Evolutionary conservation across 176 grass and related monocot genomes (phyloP), one percentile per base, ranked within the genome.

Genomic region (Stipa capillata): DNA sequence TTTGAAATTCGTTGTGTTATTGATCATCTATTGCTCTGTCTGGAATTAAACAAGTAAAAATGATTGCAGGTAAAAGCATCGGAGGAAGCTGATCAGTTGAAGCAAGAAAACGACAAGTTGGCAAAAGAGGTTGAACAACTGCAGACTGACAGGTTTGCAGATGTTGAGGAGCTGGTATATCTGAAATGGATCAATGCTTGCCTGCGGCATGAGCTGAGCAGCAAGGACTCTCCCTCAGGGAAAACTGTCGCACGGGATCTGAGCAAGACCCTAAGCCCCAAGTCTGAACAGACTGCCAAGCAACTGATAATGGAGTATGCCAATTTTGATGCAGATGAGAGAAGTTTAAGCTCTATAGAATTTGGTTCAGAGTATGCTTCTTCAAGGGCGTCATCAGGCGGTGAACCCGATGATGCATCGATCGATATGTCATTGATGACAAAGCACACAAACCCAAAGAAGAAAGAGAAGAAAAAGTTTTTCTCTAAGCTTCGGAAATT

Each of bases 171-270:
- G 76, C 71, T 99, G 73, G 96, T 99, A 35, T 99, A 99, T 77
- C 88, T 99, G 10, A 99, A 85, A 91, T 99, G 96, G 96, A 93
- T 95, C 67, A 99, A 99, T 72, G 96, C 96, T 70, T 99, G 96
- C 85, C 88, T 99, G 18, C 81, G 96, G 54, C 91, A 93, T 28
- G 96, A 99, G 78, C 53, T 99, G 62, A 92, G 93, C 79, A 90
- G 93, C 66, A 84, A 91, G 75, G 84, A 81, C 11, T 52, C 86
- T 48, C 43, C 72, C 73, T 68, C 68, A 2, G 87, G 89, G 15
- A 95, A 95, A 70, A 89, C 82, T 33, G 54, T 85, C 53, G 96
- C 96, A 0, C 75, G 85, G 56, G 92, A 95, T 80, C 90, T 99
- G 36, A 99, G 86, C 84, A 93, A 87, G 77, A 93, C 81, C 69